Percentiles rank a stretch among this genome's conserved stretches.
phyloP scores from a whole-genome alignment of 495 filamentous ascomycete genomes.

The Cryomyces minteri region DNA sequence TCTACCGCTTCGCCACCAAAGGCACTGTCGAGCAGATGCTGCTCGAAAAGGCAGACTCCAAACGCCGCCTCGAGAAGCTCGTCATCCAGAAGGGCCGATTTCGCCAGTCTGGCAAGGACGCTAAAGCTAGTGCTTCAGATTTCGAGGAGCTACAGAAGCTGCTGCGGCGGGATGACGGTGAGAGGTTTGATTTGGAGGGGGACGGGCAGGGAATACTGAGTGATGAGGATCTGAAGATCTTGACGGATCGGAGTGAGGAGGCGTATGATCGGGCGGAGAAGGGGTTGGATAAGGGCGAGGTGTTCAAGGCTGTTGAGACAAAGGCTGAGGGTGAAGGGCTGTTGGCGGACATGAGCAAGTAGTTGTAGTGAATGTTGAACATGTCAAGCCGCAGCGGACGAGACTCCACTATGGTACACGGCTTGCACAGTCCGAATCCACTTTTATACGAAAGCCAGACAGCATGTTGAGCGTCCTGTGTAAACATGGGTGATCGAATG shows the following conservation, averaged over 20 bases:
- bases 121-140: conserved; percentile 17
- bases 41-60: conserved; percentile 75
- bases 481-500: too few species aligned
- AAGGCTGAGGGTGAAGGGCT: conserved; percentile 24
- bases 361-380: conserved; percentile 2
- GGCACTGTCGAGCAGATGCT: conserved; percentile 83
- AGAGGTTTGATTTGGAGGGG: conserved; percentile 35
- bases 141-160: conserved; percentile 39
- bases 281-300: conserved; percentile 37
- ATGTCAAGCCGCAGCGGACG: too few species aligned
- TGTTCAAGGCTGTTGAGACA: conserved; percentile 54
- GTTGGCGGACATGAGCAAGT: conserved; percentile 16
- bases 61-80: conserved; percentile 83
- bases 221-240: conserved; percentile 53
- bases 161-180: conserved; percentile 39
- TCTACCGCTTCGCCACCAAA: conserved; percentile 90
- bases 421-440: too few species aligned
- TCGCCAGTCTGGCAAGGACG: conserved; percentile 17
- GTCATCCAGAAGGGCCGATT: conserved; percentile 88
- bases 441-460: too few species aligned
- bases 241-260: conserved; percentile 73
- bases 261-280: conserved; percentile 66
- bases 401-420: too few species aligned
- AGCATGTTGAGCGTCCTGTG: too few species aligned
- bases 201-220: conserved; percentile 46